Percentiles rank a stretch among this genome's conserved stretches.
Conservation (phyloP, 495 filamentous ascomycete genomes). For the Penicillium samsonianum region DNA sequence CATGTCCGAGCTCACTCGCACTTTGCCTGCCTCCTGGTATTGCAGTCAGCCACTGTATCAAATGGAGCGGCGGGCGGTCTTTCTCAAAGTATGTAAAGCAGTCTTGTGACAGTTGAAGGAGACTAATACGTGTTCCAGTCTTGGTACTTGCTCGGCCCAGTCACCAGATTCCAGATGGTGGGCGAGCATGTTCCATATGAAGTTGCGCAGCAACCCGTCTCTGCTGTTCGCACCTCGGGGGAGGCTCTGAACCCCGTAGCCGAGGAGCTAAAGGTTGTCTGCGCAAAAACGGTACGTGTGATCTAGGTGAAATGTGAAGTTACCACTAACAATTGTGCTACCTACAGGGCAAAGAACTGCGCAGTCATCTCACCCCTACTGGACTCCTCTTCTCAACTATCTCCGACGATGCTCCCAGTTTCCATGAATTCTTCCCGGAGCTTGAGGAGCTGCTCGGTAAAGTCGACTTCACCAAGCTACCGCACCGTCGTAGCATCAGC, state of each 20-base stretch:
- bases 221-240: conserved; percentile 43
- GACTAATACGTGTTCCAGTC: conserved; percentile 39
- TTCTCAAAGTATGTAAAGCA: conserved; percentile 44
- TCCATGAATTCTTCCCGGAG: conserved; percentile 58
- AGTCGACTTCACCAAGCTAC: conserved; percentile 59
- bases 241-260: conserved; percentile 31
- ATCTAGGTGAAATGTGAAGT: background rate
- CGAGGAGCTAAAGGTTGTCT: conserved; percentile 46
- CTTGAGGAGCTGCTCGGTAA: conserved; percentile 50
- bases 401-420: conserved; percentile 50
- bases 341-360: conserved; percentile 33
- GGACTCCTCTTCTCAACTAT: conserved; percentile 58
- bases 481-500: conserved; percentile 55
- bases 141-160: conserved; percentile 64
- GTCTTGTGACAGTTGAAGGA: background rate
- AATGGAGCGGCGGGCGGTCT: conserved; percentile 57
- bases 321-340: background rate
- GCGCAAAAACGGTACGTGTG: conserved; percentile 34
- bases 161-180: conserved; percentile 52
- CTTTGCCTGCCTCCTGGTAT: conserved; percentile 49
- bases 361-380: conserved; percentile 52
- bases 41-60: conserved; percentile 46
- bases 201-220: conserved; percentile 53
- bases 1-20: conserved; percentile 44
- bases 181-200: conserved; percentile 54